Percentiles rank a stretch among this genome's conserved stretches.
Evolutionary conservation across 2,329 filamentous ascomycete species (phyloP).

Genomic region (Talaromyces amestolkiae): DNA sequence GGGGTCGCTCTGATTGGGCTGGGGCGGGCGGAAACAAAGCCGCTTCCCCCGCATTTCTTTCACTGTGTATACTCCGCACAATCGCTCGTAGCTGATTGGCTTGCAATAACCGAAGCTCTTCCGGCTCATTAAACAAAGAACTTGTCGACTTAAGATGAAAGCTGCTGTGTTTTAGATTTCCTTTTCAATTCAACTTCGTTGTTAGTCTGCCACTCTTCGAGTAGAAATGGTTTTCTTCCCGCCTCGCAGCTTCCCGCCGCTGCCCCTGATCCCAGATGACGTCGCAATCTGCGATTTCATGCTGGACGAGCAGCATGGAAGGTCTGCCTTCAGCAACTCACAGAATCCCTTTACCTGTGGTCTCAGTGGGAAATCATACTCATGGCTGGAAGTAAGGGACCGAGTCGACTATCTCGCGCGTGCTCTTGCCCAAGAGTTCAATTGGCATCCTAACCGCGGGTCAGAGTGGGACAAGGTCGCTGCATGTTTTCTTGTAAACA

Average conservation of each 20-base stretch:
- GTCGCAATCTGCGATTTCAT: conserved; percentile 76
- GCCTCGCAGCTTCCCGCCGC: conserved; percentile 37
- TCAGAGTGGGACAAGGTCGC: conserved; percentile 80
- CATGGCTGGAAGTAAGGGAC: conserved; percentile 60
- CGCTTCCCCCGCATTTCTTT: not conserved
- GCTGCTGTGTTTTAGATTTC: too few relatives aligned
- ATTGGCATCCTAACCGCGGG: conserved; percentile 67
- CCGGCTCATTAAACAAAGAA: not conserved
- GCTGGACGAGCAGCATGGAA: conserved; percentile 67
- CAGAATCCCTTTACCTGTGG: conserved; percentile 74
- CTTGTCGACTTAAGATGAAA: not conserved
- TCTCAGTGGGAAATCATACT: conserved; percentile 66
- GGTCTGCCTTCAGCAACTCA: conserved; percentile 61
- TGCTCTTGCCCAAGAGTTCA: conserved; percentile 67
- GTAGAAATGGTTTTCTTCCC: conserved; percentile 48
- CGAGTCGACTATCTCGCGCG: conserved; percentile 67
- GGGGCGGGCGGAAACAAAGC: not conserved
- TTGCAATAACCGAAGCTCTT: conserved; percentile 5
- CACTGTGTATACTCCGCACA: not conserved
- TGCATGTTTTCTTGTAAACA: conserved; percentile 75
- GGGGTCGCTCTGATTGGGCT: not conserved
- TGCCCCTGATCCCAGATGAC: conserved; percentile 65
- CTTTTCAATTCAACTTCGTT: too few relatives aligned
- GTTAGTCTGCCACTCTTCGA: not conserved
- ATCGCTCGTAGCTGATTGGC: conserved; percentile 1